These are phyloP conservation scores for Symbiodinium natans DNA, from an alignment of 73 alveolate species.

Conservation along the genomic window DNA sequence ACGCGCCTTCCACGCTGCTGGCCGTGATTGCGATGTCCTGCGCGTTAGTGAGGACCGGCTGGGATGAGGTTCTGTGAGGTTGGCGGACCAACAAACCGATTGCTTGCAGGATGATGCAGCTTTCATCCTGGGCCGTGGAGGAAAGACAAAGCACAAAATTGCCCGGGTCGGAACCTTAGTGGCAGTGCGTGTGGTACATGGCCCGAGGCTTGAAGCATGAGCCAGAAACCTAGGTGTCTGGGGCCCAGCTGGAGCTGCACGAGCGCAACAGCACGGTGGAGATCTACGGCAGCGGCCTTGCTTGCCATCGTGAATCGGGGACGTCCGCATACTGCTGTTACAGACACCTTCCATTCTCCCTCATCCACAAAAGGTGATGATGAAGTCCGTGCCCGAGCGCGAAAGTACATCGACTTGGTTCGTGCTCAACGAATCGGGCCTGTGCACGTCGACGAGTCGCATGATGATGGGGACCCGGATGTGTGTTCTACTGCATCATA, in stretches of 20 bases:
- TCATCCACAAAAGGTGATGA: too few species aligned
- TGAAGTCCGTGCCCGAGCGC: conserved; percentile 34
- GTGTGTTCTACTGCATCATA: too few species aligned
- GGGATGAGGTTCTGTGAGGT: not conserved
- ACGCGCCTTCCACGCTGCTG: conserved; percentile 58
- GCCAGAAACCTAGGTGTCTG: conserved; percentile 10
- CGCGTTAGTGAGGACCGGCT: conserved; percentile 45
- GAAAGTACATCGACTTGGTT: conserved; percentile 59
- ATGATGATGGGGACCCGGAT: conserved; percentile 55
- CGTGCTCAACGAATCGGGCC: conserved; percentile 78
- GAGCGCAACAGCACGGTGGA: conserved; percentile 87
- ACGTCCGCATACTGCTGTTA: not conserved
- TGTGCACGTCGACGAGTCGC: conserved; percentile 62
- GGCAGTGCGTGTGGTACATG: not conserved
- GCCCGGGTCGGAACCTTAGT: conserved; percentile 28
- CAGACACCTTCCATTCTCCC: too few species aligned
- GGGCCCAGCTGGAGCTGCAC: conserved; percentile 68
- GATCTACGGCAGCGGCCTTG: conserved; percentile 32
- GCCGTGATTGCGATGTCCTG: conserved; percentile 74
- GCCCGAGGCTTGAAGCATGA: not conserved
- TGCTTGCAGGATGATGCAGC: conserved; percentile 65
- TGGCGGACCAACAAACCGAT: not conserved
- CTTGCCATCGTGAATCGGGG: not conserved
- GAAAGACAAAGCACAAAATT: conserved; percentile 90
- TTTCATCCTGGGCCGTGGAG: conserved; percentile 84